Base-by-base conservation (phyloP, 129 eudicot species). In the Flaveria bidentis region DNA sequence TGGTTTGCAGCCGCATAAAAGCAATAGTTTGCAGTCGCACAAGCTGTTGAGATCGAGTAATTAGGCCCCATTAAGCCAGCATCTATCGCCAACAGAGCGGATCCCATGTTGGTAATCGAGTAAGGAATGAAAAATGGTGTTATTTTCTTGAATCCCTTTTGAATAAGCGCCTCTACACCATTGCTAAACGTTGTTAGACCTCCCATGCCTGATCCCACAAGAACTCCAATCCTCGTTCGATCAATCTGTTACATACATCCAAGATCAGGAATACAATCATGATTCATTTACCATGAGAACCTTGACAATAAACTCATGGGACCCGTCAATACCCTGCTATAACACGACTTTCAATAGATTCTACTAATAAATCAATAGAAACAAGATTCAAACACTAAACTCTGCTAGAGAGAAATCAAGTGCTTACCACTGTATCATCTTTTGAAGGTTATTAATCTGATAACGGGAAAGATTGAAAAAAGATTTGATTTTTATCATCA, bases 41-140 rank as follows among this genome's bases (percentile, higher is more conserved):
- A 91, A 67, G 97, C 97, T 0, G 97, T 86, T 25, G 97, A 88
- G 56, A 91, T 91, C 23, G 92, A 88, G 87, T 91, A 91, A 61
- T 78, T 91, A 8, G 95, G 94, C n/a, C 97, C 97, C 97, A 91
- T 91, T 14, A 91, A 72, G 20, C 97, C 97, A 2, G 83, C 81
- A 66, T 91, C 92, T 15, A 91, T 91, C n/a, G 95, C 97, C 74
- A 91, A 75, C 71, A 91, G 75, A 9, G 97, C 97, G 1, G 97
- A 91, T 7, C 94, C 94, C 97, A 88, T 88, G 76, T 91, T 91
- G n/a, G 90, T 81, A 51, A 88, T 91, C 3, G 91, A 74, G 50
- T 91, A 88, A 74, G 97, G 97, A 63, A 91, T 86, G 84, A 91
- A 88, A 73, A 88, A 88, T 3, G 97, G 97, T 20, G 86, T 80